phyloP scores from a whole-genome alignment of 768 basidiomycete species.

The Phylloporus arenicola region DNA sequence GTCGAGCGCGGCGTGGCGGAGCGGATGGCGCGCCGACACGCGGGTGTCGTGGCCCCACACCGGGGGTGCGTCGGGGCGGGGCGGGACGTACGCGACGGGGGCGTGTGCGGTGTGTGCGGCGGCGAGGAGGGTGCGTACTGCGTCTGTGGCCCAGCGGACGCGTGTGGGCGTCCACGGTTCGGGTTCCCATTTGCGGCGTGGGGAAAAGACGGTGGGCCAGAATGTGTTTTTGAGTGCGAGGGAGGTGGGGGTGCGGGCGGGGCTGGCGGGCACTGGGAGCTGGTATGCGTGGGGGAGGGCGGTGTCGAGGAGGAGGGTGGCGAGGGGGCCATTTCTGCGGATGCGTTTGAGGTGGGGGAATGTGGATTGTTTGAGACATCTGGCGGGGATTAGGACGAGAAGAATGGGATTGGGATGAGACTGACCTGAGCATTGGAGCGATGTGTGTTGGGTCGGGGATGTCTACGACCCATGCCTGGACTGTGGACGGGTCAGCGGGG shows the following conservation, averaged over 20 bases:
- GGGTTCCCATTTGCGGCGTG: constrained; percentile 59
- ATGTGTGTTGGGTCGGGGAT: constrained; percentile 57
- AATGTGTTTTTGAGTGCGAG: constrained; percentile 59
- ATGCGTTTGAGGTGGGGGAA: constrained; percentile 76
- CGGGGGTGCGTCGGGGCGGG: constrained; percentile 8
- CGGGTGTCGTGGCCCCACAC: constrained; percentile 71
- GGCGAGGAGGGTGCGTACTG: constrained; percentile 54
- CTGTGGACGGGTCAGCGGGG: constrained; percentile 32
- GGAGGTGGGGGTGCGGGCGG: constrained; percentile 65
- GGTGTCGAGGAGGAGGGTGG: constrained; percentile 52
- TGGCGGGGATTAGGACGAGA: constrained; percentile 21
- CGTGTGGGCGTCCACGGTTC: constrained; percentile 64
- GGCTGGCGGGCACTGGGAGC: constrained; percentile 54
- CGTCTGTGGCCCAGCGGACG: constrained; percentile 70
- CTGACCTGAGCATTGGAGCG: constrained; percentile 56
- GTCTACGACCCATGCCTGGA: constrained; percentile 74
- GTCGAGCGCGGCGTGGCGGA: constrained; percentile 83
- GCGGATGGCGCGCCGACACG: constrained; percentile 59
- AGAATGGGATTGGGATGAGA: no score
- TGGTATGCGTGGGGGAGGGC: constrained; percentile 44
- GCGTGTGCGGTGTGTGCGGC: no score
- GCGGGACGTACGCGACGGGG: no score
- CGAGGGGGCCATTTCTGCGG: constrained; percentile 44
- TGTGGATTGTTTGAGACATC: constrained; percentile 65
- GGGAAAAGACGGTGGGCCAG: constrained; percentile 85